phyloP scores from a whole-genome alignment of 2,329 filamentous ascomycete species.

The Xylariaceae sp. region DNA sequence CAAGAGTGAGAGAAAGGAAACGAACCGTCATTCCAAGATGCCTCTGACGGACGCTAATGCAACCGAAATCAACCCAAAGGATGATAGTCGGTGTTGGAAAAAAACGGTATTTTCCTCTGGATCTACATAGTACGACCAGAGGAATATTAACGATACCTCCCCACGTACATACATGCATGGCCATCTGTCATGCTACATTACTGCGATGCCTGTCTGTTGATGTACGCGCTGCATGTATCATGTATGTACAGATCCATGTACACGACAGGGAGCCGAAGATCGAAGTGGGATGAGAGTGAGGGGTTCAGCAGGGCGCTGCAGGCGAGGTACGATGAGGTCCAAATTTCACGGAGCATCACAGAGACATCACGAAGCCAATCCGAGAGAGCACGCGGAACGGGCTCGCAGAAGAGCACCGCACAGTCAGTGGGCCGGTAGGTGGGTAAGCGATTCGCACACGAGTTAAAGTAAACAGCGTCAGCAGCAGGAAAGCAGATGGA shows the following conservation, averaged over 20 bases:
- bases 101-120: slow-evolving; percentile 16
- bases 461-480: slow-evolving; percentile 20
- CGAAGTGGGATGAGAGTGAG: slow-evolving; percentile 20
- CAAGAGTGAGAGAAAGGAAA: slow-evolving; percentile 18
- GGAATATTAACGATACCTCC: slow-evolving; percentile 20
- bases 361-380: slow-evolving; percentile 17
- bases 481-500: slow-evolving; percentile 17
- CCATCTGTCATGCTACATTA: slow-evolving; percentile 33
- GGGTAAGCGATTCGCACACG: slow-evolving; percentile 26
- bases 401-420: slow-evolving; percentile 16
- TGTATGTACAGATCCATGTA: slow-evolving; percentile 27
- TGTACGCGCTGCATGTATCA: slow-evolving; percentile 27
- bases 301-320: slow-evolving; percentile 11
- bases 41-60: slow-evolving; percentile 35
- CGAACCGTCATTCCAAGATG: slow-evolving; percentile 24
- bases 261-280: slow-evolving; percentile 24
- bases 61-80: slow-evolving; percentile 32
- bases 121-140: slow-evolving; percentile 14
- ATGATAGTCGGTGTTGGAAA: slow-evolving; percentile 26
- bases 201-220: slow-evolving; percentile 28
- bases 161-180: slow-evolving; percentile 31
- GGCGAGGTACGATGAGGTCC: slow-evolving; percentile 18
- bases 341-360: slow-evolving; percentile 15
- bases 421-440: slow-evolving; percentile 17
- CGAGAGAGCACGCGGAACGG: slow-evolving; percentile 14